A percentile compares a stretch with the other conserved stretches of the same genome.
Conservation (phyloP, 495 filamentous ascomycete genomes). For the Neurospora sp. region DNA sequence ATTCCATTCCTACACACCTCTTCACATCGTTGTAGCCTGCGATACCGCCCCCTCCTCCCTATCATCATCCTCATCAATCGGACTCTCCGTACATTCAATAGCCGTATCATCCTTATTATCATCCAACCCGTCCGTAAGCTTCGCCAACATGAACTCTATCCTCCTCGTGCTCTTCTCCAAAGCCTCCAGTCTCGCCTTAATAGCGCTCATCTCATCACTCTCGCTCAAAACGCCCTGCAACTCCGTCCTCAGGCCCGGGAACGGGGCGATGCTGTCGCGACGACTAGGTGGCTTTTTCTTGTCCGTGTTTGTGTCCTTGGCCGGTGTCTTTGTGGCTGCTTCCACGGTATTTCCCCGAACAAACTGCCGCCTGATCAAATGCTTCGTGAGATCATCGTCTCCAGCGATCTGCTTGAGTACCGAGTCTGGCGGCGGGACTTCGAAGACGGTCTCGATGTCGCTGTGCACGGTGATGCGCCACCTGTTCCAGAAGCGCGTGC, state of each 20-base stretch:
- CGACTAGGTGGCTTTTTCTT: conserved; percentile 20
- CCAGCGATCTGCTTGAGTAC: conserved; percentile 45
- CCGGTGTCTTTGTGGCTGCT: neutral
- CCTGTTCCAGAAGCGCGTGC: conserved; percentile 30
- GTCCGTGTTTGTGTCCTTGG: neutral
- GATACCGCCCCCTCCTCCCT: neutral
- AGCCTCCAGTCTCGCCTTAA: conserved; percentile 24
- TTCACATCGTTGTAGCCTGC: neutral
- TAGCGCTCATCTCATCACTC: conserved; percentile 23
- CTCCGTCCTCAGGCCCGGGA: conserved; percentile 26
- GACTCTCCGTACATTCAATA: neutral
- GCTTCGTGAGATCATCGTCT: conserved; percentile 41
- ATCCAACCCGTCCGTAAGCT: conserved; percentile 11
- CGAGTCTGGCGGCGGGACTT: conserved; percentile 51
- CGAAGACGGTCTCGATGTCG: conserved; percentile 59
- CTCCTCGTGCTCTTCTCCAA: conserved; percentile 28
- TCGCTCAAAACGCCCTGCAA: conserved; percentile 28
- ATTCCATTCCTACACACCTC: neutral
- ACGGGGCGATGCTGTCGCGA: conserved; percentile 38
- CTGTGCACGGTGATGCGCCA: conserved; percentile 49
- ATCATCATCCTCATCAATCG: neutral
- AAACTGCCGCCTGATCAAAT: conserved; percentile 39
- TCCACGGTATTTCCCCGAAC: conserved; percentile 22
- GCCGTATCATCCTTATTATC: neutral
- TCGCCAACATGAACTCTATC: conserved; percentile 28